Percentiles rank a stretch among this genome's conserved stretches.
Evolutionary conservation across 257 asterid species (phyloP).

Genomic region (Solanum neorickii): DNA sequence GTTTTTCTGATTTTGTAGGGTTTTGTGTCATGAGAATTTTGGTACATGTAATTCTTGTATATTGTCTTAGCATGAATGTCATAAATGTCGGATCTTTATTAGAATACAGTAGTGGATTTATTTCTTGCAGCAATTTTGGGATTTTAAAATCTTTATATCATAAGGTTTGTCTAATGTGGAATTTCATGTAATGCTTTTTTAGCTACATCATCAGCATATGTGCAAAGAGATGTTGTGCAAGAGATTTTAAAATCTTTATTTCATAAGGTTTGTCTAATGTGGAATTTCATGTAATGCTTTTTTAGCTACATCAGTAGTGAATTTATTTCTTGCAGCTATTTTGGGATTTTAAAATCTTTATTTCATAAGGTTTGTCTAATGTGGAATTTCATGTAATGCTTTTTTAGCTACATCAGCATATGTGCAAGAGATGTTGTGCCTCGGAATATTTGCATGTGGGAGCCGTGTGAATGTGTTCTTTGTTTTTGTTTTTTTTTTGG

Average conservation of each 20-base stretch:
- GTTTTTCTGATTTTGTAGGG: background rate
- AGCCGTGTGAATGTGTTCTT: background rate
- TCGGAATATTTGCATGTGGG: background rate
- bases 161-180: background rate
- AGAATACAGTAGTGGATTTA: background rate
- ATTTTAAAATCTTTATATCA: background rate
- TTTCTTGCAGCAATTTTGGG: background rate
- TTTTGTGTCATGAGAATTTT: background rate
- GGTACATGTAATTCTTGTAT: background rate
- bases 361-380: background rate
- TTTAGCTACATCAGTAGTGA: background rate
- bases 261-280: background rate
- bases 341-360: background rate
- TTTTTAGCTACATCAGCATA: background rate
- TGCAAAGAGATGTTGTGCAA: background rate
- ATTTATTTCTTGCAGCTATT: background rate
- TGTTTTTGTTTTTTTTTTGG: background rate
- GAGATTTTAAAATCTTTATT: background rate
- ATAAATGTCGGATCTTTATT: background rate
- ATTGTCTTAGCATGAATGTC: background rate
- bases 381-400: background rate
- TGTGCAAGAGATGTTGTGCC: background rate
- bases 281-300: background rate
- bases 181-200: background rate
- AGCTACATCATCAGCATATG: background rate